Evolutionary conservation across 2,329 filamentous ascomycete species (phyloP).

Genomic region (Trichoderma sp.): DNA sequence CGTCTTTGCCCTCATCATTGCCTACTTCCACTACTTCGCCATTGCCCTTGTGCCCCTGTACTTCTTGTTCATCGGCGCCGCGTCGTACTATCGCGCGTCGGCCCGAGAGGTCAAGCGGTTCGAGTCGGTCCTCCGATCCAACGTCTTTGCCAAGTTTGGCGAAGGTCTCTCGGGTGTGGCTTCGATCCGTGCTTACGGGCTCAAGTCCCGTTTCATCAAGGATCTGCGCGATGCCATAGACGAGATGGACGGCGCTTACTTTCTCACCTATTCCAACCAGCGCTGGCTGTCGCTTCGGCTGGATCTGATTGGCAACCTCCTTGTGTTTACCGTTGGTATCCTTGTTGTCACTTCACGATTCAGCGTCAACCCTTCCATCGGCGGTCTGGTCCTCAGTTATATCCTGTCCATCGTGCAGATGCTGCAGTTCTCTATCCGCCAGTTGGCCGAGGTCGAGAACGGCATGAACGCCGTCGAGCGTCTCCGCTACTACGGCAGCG

Average conservation of each 20-base stretch:
- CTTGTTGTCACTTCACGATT: conserved; percentile 91
- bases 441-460: conserved; percentile 94
- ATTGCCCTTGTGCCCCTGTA: conserved; percentile 66
- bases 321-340: conserved; percentile 88
- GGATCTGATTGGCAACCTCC: conserved; percentile 77
- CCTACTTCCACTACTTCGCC: conserved; percentile 90
- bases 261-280: conserved; percentile 92
- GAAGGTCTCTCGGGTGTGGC: conserved; percentile 84
- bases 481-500: conserved; percentile 82
- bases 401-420: conserved; percentile 92
- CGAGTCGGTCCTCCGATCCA: conserved; percentile 83
- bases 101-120: conserved; percentile 94
- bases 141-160: conserved; percentile 86
- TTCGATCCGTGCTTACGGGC: conserved; percentile 85
- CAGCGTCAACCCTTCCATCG: conserved; percentile 79
- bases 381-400: conserved; percentile 87
- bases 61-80: conserved; percentile 76
- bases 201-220: conserved; percentile 72
- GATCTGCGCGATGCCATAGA: conserved; percentile 76
- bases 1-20: conserved; percentile 87
- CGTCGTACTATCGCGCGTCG: conserved; percentile 86
- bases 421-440: conserved; percentile 92
- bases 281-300: conserved; percentile 87
- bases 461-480: conserved; percentile 97
- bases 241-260: conserved; percentile 92